Evolutionary conservation across 352 stramenopile species (phyloP), one percentile per base, ranked within the genome.

Genomic region (Globisporangium radiosum): DNA sequence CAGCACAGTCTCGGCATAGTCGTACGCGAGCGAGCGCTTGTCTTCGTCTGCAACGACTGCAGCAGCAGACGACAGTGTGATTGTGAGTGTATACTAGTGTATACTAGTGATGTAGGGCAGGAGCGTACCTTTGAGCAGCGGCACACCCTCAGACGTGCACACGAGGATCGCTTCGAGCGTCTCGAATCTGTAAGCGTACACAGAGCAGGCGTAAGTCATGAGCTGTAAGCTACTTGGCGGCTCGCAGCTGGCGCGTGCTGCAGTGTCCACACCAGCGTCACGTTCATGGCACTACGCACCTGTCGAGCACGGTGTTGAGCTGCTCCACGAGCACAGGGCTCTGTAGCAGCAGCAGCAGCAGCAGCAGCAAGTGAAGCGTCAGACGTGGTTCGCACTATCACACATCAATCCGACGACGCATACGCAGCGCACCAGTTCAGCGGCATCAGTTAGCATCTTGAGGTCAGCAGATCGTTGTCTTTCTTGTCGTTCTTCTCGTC

Each of bases 1-100:
- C 14, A 93, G 68, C 50, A 88, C 78, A 3, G 83, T 93, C 69
- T 90, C 83, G 39, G 78, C 78, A 64, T 88, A 88, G 50, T 93
- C 81, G 56, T 86, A 84, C 42, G 71, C 65, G 33, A 78, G 60
- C 50, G 72, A 68, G 5, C 65, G 70, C 56, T 75, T 72, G 37
- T 84, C 73, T 47, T 66, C 55, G 44, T 75, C 72, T 14, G 72
- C 54, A 43, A 75, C 63, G 36, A 83, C 78, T 87, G 42, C 37
- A 63, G n/a, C 43, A 59, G 51, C 6, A 64, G 19, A 25, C 19
- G 19, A 25, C 19, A 25, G 19, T 25, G 19, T 25, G 19, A 25
- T 25, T 25, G 19, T 25, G 19, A 25, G 19, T 25, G 19, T 37
- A 11, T 17, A 33, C 47, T 17, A 10, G 42, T 43, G 33, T 45